Percentiles rank a stretch among this genome's conserved stretches.
phyloP scores from a whole-genome alignment of 345 rosid genomes.

The Eucalyptus urophylla region DNA sequence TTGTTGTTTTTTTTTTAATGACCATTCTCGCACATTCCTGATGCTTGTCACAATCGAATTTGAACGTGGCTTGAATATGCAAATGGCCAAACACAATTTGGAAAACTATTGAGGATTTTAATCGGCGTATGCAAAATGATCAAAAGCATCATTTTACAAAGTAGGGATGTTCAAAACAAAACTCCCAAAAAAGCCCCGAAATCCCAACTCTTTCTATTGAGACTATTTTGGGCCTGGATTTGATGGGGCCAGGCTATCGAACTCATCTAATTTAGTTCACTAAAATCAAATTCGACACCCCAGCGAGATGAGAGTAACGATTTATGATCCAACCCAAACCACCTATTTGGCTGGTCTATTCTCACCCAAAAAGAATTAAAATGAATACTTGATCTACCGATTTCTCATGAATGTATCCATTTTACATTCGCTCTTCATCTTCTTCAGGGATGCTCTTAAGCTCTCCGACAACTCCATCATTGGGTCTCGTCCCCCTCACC shows the following conservation, averaged over 20 bases:
- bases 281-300: not conserved
- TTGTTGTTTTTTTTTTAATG: not conserved
- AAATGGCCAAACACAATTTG: too few relatives aligned
- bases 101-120: too few relatives aligned
- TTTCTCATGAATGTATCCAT: not conserved
- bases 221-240: not conserved
- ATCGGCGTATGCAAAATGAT: too few relatives aligned
- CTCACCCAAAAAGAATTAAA: not conserved
- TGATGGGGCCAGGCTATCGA: not conserved
- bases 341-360: not conserved
- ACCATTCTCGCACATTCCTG: not conserved
- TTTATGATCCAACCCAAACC: not conserved
- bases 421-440: not conserved
- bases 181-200: not conserved
- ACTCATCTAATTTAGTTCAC: not conserved
- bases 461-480: not conserved
- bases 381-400: not conserved
- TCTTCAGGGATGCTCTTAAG: conserved; percentile 23
- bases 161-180: not conserved
- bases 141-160: not conserved
- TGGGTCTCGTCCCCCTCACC: not conserved
- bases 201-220: not conserved
- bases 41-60: not conserved
- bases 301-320: accelerated
- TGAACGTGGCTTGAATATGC: too few relatives aligned